Evolutionary conservation across 768 basidiomycete species (phyloP), one percentile per base, ranked within the genome.

Genomic region (Russula compacta): DNA sequence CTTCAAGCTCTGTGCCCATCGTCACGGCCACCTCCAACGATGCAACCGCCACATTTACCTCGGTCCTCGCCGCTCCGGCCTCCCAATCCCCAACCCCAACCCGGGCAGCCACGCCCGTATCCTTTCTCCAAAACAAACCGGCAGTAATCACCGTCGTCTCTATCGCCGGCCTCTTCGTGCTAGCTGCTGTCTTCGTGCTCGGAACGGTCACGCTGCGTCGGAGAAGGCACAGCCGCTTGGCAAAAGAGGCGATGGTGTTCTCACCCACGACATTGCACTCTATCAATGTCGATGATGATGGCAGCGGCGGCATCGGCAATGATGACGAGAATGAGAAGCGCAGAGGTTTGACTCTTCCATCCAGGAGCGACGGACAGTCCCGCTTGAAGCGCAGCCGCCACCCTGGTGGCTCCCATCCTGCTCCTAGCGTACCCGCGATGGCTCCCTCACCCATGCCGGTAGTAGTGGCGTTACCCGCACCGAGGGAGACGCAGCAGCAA

Each of bases 91-190:
- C 24, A 29, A 3, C 24, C 24, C 24, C 24, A 29, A 29, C 24
- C 24, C 24, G 24, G 2, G 24, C 24, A 29, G 24, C 46, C 9
- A 15, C 70, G 0, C 35, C 65, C n/a, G 67, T 70, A 9, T 67
- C 76, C 11, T 89, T 90, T 73, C 69, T 89, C 40, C 71, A 82
- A 60, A 85, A 89, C 71, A 86, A 83, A 71, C 74, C 79, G n/a
- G 74, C 84, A n/a, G 79, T 81, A 44, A 81, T 81, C 7, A 71
- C 80, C 9, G 77, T 87, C 15, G 85, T 89, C 60, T 72, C 77
- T 35, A 53, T 83, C 19, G 75, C 76, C 43, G 84, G 81, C 14
- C 53, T 85, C 42, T 64, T 78, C 35, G 79, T 67, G 1, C 76
- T 86, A 57, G 68, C 83, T 58, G 56, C 75, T 56, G 44, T 84